Evolutionary conservation across 306 rosid species (phyloP).

Genomic region (Mimosa pudica): DNA sequence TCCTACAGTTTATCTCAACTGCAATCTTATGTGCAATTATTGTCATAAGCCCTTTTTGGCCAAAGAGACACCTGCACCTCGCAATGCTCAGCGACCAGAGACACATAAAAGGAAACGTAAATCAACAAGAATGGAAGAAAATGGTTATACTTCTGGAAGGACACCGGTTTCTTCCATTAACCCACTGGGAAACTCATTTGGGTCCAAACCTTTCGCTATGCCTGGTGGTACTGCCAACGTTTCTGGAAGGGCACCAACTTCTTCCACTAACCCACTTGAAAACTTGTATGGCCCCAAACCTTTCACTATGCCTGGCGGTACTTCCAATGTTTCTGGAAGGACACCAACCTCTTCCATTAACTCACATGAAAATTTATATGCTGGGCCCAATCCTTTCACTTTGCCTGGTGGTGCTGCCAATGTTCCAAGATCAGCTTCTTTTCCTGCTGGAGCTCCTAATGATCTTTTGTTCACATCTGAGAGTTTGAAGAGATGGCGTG

Average conservation of each 20-base stretch:
- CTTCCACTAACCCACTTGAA: slow-evolving; percentile 38
- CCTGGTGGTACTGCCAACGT: slow-evolving; percentile 34
- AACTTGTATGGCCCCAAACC: slow-evolving; percentile 37
- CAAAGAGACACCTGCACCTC: slow-evolving; percentile 43
- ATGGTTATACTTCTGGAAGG: slow-evolving; percentile 41
- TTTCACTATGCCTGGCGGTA: slow-evolving; percentile 36
- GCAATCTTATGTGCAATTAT: slow-evolving; percentile 47
- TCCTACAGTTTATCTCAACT: slow-evolving; percentile 37
- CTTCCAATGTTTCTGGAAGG: slow-evolving; percentile 29
- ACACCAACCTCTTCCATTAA: slow-evolving; percentile 38
- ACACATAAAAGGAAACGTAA: slow-evolving; percentile 40
- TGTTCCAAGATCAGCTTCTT: slow-evolving; percentile 36
- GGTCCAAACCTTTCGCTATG: slow-evolving; percentile 40
- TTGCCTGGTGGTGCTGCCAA: slow-evolving; percentile 34
- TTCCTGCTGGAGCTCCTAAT: slow-evolving; percentile 48
- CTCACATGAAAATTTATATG: slow-evolving; percentile 33
- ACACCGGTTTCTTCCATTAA: slow-evolving; percentile 39
- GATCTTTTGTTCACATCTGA: slow-evolving; percentile 36
- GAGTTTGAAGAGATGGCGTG: slow-evolving; percentile 50
- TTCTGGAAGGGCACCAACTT: slow-evolving; percentile 16
- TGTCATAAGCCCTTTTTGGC: slow-evolving; percentile 63
- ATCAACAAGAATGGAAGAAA: slow-evolving; percentile 40
- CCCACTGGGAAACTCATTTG: slow-evolving; percentile 31
- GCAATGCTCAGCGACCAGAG: slow-evolving; percentile 37
- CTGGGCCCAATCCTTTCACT: slow-evolving; percentile 41